Evolutionary conservation across 768 basidiomycete genomes (phyloP).

Genomic region (Tulasnella sp.): DNA sequence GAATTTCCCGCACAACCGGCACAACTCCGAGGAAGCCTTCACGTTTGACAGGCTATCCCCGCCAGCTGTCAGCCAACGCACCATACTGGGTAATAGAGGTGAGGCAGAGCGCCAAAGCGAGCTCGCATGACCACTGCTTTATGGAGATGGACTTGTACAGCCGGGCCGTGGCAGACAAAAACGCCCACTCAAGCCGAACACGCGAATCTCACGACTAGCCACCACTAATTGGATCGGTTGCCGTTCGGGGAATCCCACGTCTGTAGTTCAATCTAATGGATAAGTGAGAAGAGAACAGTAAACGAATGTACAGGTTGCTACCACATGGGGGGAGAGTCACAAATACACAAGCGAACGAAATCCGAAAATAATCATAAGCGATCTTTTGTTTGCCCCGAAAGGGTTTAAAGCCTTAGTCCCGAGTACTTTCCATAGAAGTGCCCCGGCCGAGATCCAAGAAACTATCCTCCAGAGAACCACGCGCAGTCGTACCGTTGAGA

Average conservation of each 20-base stretch:
- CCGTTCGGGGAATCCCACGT: background rate
- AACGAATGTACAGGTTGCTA: conserved; percentile 1
- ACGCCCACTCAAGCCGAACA: background rate
- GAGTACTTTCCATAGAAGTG: conserved; percentile 26
- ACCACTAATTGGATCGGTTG: background rate
- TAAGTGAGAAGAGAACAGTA: background rate
- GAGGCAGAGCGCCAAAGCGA: background rate
- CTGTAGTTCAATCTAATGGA: background rate
- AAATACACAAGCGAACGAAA: conserved; percentile 13
- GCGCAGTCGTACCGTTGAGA: background rate
- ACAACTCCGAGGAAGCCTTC: background rate
- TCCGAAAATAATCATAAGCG: conserved; percentile 9
- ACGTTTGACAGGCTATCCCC: background rate
- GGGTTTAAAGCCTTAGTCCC: conserved; percentile 8
- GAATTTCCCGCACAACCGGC: background rate
- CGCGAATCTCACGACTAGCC: background rate
- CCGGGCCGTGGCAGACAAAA: background rate
- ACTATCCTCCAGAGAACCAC: conserved; percentile 14
- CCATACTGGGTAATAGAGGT: background rate
- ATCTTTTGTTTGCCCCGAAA: background rate
- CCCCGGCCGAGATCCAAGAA: conserved; percentile 26
- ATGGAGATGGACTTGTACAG: background rate
- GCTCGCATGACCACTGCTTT: background rate
- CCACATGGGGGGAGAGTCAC: background rate
- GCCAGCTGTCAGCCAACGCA: background rate